phyloP scores from a whole-genome alignment of 106 monocot genomes.

The Agapanthus africanus region DNA sequence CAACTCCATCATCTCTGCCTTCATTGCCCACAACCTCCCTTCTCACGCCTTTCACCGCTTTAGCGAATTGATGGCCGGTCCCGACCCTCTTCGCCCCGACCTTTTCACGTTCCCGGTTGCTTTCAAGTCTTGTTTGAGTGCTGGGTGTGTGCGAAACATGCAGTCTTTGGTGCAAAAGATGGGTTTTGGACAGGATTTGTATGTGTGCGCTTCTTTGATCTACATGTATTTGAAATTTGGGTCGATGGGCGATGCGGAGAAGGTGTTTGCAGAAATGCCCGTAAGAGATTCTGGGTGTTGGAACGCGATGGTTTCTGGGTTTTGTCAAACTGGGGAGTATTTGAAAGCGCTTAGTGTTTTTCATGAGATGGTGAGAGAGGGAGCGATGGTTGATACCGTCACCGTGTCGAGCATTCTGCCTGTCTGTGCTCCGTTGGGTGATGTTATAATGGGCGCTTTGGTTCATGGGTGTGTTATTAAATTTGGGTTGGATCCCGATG shows the following conservation, averaged over 20 bases:
- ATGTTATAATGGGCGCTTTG: conserved; percentile 23
- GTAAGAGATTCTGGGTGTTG: conserved; percentile 48
- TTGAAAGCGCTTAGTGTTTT: conserved; percentile 31
- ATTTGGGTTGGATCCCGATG: conserved; percentile 37
- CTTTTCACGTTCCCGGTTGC: conserved; percentile 57
- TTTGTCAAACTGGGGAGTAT: conserved; percentile 38
- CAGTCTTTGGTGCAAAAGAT: conserved; percentile 44
- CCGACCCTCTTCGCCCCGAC: conserved; percentile 16
- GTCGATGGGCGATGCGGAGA: conserved; percentile 24
- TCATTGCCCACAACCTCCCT: conserved; percentile 22
- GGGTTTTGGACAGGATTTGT: conserved; percentile 27
- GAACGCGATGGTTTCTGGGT: conserved; percentile 70
- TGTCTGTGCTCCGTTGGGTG: conserved; percentile 31
- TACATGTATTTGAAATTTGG: conserved; percentile 34
- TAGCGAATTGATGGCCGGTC: conserved; percentile 18
- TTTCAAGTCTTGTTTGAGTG: conserved; percentile 39
- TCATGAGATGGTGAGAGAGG: conserved; percentile 33
- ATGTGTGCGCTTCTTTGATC: conserved; percentile 11
- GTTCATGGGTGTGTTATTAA: conserved; percentile 46
- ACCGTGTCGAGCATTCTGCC: conserved; percentile 61
- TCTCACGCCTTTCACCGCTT: conserved; percentile 26
- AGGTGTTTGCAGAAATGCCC: conserved; percentile 53
- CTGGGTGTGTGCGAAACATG: conserved; percentile 13
- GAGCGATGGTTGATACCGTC: conserved; percentile 32
- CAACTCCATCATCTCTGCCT: conserved; percentile 51